Evolutionary conservation across 495 filamentous ascomycete species (phyloP).

Genomic region (Penicillium tannophilum): DNA sequence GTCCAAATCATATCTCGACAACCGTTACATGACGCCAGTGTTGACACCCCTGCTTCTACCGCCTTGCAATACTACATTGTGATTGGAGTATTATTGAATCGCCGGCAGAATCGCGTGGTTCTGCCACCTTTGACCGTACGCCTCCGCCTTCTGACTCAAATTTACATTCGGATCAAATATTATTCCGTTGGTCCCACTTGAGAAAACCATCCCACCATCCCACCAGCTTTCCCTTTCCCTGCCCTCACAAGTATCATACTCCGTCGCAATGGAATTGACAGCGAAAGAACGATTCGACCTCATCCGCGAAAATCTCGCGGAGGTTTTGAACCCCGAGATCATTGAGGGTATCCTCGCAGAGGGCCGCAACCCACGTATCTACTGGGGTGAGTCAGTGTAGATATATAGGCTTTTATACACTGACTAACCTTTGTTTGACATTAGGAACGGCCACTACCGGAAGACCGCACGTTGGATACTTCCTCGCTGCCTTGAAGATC

Average conservation of each 20-base stretch:
- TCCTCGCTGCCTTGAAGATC: slow-evolving; percentile 20
- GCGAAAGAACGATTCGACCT: slow-evolving; percentile 56
- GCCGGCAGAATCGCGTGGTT: neutral
- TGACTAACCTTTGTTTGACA: neutral
- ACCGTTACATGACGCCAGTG: neutral
- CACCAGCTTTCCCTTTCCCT: neutral
- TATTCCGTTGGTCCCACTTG: neutral
- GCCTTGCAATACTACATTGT: neutral
- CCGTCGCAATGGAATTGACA: slow-evolving; percentile 17
- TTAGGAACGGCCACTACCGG: slow-evolving; percentile 32
- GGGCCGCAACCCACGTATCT: slow-evolving; percentile 71
- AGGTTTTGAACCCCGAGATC: slow-evolving; percentile 84
- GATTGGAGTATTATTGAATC: neutral
- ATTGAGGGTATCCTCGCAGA: slow-evolving; percentile 74
- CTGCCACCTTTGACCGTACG: neutral
- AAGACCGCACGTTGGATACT: slow-evolving; percentile 13
- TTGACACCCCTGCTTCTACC: neutral
- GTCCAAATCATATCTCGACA: neutral
- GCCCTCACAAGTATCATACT: neutral
- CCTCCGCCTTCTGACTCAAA: neutral
- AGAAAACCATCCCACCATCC: neutral
- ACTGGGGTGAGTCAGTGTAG: slow-evolving; percentile 65
- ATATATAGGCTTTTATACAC: neutral
- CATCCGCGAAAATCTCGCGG: slow-evolving; percentile 79
- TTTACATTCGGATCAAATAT: neutral